Evolutionary conservation across 176 grass and related monocot genomes (phyloP), one percentile per base, ranked within the genome.

Genomic region (Oryza nivara): DNA sequence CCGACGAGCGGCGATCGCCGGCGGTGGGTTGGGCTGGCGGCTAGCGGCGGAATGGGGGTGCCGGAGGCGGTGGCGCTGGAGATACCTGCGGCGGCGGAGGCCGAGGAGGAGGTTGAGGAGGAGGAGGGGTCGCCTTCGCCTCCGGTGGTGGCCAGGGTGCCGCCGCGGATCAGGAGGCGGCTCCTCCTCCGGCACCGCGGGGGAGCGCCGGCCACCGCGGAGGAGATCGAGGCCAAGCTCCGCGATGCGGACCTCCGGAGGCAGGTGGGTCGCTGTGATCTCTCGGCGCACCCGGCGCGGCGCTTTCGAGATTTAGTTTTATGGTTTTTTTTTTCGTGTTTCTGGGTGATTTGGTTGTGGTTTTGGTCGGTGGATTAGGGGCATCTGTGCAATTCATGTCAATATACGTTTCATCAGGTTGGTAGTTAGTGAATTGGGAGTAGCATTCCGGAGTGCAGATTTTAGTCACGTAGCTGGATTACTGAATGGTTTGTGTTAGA

Each of bases 161-260:
- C 96, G 15, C 81, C 80, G 47, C 91, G 91, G 75, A 99, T 99
- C 70, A 92, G 86, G 60, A 85, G 88, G 88, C 93, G 96, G 89
- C 72, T 95, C 61, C 72, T 95, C 61, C 82, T 83, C 28, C 77
- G 68, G 66, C 48, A 46, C 35, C 79, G 68, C 71, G 63, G 43
- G 22, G 82, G 48, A 41, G 74, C 68, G 12, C 88, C 85, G 61
- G 64, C 81, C 52, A 95, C 89, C 49, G 88, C 88, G 13, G 88
- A 95, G 89, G 93, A 86, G 80, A 99, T 99, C 78, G 83, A 98
- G 72, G 81, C 91, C 75, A 98, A 91, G 83, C 93, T 98, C 52
- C 92, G 77, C 47, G 88, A 92, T 38, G 93, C 96, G 74, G 58
- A 87, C 72, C 85, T 92, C 66, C 88, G 89, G 75, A 86, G 96